phyloP scores from a whole-genome alignment of 23 red algal species.

The Gracilaria gracilis region DNA sequence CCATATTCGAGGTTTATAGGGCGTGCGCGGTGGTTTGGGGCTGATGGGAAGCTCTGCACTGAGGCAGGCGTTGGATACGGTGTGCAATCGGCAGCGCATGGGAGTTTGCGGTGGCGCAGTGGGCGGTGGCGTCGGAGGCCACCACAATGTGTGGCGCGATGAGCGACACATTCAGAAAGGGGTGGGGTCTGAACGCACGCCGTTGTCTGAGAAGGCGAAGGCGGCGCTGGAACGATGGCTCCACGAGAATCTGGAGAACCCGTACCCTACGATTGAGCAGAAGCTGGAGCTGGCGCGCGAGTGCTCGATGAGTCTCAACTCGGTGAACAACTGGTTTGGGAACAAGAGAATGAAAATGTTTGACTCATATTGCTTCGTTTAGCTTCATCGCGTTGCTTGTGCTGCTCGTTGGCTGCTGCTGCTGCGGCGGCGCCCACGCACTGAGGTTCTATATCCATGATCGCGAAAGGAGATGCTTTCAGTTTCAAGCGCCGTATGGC shows the following conservation, averaged over 20 bases:
- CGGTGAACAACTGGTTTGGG: constrained; percentile 64
- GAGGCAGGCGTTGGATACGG: background rate
- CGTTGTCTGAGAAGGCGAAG: constrained; percentile 19
- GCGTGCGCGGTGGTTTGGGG: background rate
- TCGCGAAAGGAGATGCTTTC: too few species aligned
- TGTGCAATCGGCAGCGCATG: too few species aligned
- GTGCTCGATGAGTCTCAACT: constrained; percentile 27
- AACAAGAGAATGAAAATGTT: constrained; percentile 46
- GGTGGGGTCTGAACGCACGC: background rate
- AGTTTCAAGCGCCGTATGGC: too few species aligned
- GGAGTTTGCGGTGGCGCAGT: background rate
- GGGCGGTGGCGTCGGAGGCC: background rate
- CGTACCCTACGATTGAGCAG: constrained; percentile 40
- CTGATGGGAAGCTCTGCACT: background rate
- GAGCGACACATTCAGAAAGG: too few species aligned
- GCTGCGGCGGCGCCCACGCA: too few species aligned
- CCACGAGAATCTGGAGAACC: constrained; percentile 50
- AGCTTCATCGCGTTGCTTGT: too few species aligned
- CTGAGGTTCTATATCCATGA: too few species aligned
- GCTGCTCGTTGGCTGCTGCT: background rate
- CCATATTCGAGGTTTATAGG: too few species aligned
- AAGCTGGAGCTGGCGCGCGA: constrained; percentile 18
- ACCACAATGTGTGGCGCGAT: background rate
- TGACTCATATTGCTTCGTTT: too few species aligned
- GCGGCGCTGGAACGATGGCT: constrained; percentile 39